Evolutionary conservation across 352 stramenopile genomes (phyloP), one percentile per base, ranked within the genome.

Genomic region (Globisporangium perplexum): DNA sequence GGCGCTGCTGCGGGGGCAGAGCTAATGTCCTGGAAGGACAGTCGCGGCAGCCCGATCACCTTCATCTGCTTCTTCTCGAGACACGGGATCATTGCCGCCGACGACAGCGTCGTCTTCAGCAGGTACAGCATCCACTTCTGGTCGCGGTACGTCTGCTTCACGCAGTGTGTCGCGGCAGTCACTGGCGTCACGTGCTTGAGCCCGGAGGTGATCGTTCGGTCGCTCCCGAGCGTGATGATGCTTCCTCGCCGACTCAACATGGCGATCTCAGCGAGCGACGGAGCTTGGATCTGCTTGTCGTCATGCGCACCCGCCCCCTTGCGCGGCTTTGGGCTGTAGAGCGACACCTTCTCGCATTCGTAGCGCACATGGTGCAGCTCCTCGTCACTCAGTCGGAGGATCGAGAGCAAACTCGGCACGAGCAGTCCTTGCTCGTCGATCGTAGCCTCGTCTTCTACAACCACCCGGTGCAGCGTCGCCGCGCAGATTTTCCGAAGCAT

Each of bases 291-390:
- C 36, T 11, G 36, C 17, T 12, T 20, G 17, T 22, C 18, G 17
- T 18, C 33, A 5, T 12, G n/a, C n/a, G n/a, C n/a, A n/a, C n/a
- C n/a, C n/a, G n/a, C n/a, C n/a, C n/a, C n/a, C n/a, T 46, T 50
- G n/a, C 47, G 14, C 12, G 41, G 20, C 22, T 63, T 52, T 0
- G 55, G 53, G 0, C 48, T 52, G 8, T 73, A 83, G 10, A 88
- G 52, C 15, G 79, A 87, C 11, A 87, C 68, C 41, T 89, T 86
- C 47, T 86, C 76, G 43, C 73, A 87, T 47, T 85, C 73, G 49
- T 89, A 90, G n/a, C 75, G 74, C 8, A 88, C 75, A 57, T 85
- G 69, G 23, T 88, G 75, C 6, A 90, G 65, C 26, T 84, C 77
- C 14, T 87, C 79, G 31, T 88, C 77, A 1, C 49, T 78, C 23